A percentile compares a stretch with the other conserved stretches of the same genome.
These are phyloP conservation scores for Hypericum androsaemum DNA, from an alignment of 345 rosid genomes.

Conservation along the genomic window DNA sequence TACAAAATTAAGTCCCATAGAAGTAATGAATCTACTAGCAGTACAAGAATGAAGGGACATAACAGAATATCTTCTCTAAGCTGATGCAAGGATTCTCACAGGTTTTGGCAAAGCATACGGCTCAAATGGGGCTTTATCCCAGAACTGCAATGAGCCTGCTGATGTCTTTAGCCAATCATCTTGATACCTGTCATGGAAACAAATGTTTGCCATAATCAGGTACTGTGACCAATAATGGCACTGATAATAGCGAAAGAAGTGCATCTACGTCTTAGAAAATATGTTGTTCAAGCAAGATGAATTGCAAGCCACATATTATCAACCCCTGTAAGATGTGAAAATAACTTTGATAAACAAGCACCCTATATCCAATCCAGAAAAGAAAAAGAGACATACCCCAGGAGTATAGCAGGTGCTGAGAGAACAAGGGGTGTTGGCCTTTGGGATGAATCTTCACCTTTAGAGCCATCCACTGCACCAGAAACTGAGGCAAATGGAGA, in stretches of 20 bases:
- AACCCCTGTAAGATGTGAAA: too few relatives aligned
- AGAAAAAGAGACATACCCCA: constrained; percentile 49
- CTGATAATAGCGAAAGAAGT: background rate
- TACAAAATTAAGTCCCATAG: constrained; percentile 9
- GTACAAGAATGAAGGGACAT: constrained; percentile 1
- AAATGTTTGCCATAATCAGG: constrained; percentile 5
- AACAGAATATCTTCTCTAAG: background rate
- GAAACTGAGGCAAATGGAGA: constrained; percentile 24
- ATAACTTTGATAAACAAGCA: background rate
- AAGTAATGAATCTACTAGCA: background rate
- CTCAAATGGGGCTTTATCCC: constrained; percentile 99
- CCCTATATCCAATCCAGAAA: background rate
- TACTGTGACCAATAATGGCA: background rate
- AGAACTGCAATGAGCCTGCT: constrained; percentile 61
- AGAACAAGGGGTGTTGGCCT: constrained; percentile 72
- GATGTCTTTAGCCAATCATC: constrained; percentile 98
- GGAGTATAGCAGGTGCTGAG: constrained; percentile 90
- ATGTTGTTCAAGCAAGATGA: too few relatives aligned
- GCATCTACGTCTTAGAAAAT: too few relatives aligned
- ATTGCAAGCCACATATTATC: too few relatives aligned
- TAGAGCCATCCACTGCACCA: constrained; percentile 45
- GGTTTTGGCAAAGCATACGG: constrained; percentile 82
- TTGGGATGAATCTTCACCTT: constrained; percentile 62
- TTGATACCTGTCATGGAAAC: constrained; percentile 58
- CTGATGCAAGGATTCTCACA: constrained; percentile 35